Base-by-base conservation (phyloP, 345 rosid species). In the Gossypium rotundifolium region DNA sequence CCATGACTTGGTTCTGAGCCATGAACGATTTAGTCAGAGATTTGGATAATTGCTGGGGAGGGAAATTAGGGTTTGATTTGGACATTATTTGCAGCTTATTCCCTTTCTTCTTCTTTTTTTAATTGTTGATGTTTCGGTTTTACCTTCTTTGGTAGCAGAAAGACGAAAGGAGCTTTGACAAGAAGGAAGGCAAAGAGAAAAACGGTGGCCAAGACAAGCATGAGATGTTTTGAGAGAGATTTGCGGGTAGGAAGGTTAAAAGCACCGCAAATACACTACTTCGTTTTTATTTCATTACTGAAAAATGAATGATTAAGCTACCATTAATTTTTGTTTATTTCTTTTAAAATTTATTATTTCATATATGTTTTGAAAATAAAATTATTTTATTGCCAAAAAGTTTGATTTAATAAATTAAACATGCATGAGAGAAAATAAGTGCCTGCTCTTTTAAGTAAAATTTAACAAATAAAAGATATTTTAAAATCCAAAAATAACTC, bases 1-100 rank as follows among this genome's bases (percentile, higher is more conserved):
- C 97, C 23, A 94, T 75, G 54, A 92, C 81, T 70, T 89, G 87
- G 78, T 83, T 83, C 79, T 82, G 85, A 74, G 90, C 76, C 88
- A 83, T 79, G 75, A 77, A 68, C 29, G 92, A 79, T 72, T 72
- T 69, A 51, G 79, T 18, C 14, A 45, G 75, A n/a, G 53, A 23
- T n/a, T 75, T 27, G 45, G 80, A 46, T 2, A 57, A 65, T 33
- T 62, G 61, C 8, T 22, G 46, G 45, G 44, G 60, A 55, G 76
- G 57, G 29, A 73, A 58, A 79, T 38, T 80, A 67, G 82, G 70
- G 71, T 72, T 72, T 25, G 77, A 54, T 75, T 71, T 77, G 52
- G 86, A 71, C 88, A 85, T 86, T 57, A 7, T 66, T 38, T 40
- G 13, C 64, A 27, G 7, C 18, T 3, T 33, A 33, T 33, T 33